These are phyloP conservation scores for Onygenales sp. DNA, from an alignment of 2,329 filamentous ascomycete genomes.

Conservation along the genomic window DNA sequence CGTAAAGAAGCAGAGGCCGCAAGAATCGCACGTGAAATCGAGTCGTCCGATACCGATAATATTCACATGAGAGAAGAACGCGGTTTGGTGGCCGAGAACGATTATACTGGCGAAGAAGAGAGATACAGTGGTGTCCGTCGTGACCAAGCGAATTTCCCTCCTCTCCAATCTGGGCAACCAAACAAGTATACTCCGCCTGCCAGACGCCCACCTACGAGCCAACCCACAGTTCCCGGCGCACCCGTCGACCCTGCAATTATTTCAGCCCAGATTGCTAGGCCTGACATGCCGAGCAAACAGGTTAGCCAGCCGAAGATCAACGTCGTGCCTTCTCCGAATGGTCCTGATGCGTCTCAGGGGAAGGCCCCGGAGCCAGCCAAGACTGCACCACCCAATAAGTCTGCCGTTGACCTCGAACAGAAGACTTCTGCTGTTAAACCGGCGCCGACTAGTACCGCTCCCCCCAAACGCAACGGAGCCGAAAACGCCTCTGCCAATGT, in stretches of 20 bases:
- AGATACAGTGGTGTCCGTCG: constrained; percentile 93
- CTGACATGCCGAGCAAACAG: constrained; percentile 27
- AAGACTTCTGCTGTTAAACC: constrained; percentile 17
- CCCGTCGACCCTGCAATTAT: constrained; percentile 86
- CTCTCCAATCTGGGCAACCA: constrained; percentile 50
- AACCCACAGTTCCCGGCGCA: constrained; percentile 64
- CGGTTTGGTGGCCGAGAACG: constrained; percentile 54
- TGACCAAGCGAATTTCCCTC: constrained; percentile 51
- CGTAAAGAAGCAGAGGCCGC: constrained; percentile 70
- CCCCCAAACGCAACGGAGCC: constrained; percentile 28
- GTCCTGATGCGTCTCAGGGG: constrained; percentile 14
- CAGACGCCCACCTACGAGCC: constrained; percentile 65
- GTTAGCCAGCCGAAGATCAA: constrained; percentile 18
- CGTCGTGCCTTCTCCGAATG: constrained; percentile 5
- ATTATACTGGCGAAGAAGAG: constrained; percentile 72
- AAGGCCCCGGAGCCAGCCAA: constrained; percentile 13
- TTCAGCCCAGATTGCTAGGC: constrained; percentile 62
- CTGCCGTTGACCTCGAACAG: constrained; percentile 17
- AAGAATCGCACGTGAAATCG: constrained; percentile 80
- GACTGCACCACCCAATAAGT: constrained; percentile 14
- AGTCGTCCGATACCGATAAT: constrained; percentile 62
- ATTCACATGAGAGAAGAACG: constrained; percentile 86
- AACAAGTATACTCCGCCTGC: constrained; percentile 88
- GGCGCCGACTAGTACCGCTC: constrained; percentile 29
- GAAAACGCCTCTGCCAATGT: constrained; percentile 52